Conservation (phyloP, 768 basidiomycete species). For the Floccularia luteovirens region DNA sequence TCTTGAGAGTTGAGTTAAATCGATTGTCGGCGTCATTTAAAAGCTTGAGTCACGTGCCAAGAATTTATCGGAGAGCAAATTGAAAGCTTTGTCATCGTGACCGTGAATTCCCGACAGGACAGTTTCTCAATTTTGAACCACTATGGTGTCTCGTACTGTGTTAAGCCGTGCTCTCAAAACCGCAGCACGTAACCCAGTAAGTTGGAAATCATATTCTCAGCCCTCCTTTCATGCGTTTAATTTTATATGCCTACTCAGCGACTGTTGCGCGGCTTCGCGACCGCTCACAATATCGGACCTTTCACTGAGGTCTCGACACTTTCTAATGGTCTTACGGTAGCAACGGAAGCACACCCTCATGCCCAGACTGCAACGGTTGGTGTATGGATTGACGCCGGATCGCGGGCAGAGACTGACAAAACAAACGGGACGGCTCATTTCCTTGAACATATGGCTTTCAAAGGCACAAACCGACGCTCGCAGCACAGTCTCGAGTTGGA, state of each 20-base stretch:
- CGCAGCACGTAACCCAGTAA: constrained; percentile 31
- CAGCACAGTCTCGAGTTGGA: constrained; percentile 93
- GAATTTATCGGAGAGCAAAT: no score
- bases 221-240: neutral
- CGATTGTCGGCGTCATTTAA: no score
- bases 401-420: constrained; percentile 90
- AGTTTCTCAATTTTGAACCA: constrained; percentile 16
- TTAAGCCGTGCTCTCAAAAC: constrained; percentile 34
- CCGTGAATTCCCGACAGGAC: constrained; percentile 24
- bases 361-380: constrained; percentile 98
- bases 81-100: constrained; percentile 15
- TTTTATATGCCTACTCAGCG: constrained; percentile 23
- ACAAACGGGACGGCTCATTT: constrained; percentile 98
- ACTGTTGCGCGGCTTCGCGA: constrained; percentile 66
- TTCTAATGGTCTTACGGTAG: constrained; percentile 91
- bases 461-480: constrained; percentile 83
- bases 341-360: constrained; percentile 84
- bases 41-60: no score
- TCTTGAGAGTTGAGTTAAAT: neutral
- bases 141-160: constrained; percentile 33
- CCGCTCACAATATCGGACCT: constrained; percentile 62
- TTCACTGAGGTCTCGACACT: constrained; percentile 89
- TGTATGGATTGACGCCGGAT: constrained; percentile 98
- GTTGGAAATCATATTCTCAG: constrained; percentile 5
- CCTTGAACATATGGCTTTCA: constrained; percentile 98